Base-by-base conservation (phyloP, 2,329 filamentous ascomycete species). In the Exophiala phaeomuriformis region DNA sequence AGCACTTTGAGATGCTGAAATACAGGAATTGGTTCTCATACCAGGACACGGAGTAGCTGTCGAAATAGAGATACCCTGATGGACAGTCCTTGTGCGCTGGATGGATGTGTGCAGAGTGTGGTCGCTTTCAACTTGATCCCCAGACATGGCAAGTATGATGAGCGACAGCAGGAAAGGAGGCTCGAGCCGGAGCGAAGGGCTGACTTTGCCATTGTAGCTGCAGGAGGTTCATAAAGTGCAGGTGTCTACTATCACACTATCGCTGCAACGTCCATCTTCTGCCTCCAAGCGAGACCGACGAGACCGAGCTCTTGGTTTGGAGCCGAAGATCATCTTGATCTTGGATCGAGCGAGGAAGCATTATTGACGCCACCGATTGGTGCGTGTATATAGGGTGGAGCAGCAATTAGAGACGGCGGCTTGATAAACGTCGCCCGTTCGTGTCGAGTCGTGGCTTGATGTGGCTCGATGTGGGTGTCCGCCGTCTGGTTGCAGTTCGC, bases 51-150 rank as follows among this genome's bases (percentile, higher is more conserved):
- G 69, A 47, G 77, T 77, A 0, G 75, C 74, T 0, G 78, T 79
- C 42, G 71, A 74, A 9, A 74, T 2, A 79, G 76, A 0, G 71
- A 79, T 7, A 81, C 77, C 6, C 63, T 80, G 49, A 74, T 80
- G 29, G 78, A 77, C 0, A 76, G 76, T 1, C 78, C 76, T 58
- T 75, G 76, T 32, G 68, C 70, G 2, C 61, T 81, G 51, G 72
- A 77, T 51, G 69, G 78, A 53, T 76, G 75, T 53, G 71, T 80
- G 9, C 66, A 72, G 45, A 79, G 77, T 58, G 55, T 60, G 3
- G 53, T 56, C 31, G 53, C 51, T 30, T 77, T 19, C 19, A 19
- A 19, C 19, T 19, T 19, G 19, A 19, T 19, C 19, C 19, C 19
- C 19, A 19, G 19, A 19, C 60, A 68, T 78, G 42, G 74, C 70